Percentiles rank a stretch among this genome's conserved stretches.
These are phyloP conservation scores for Acrocalymma vagum DNA, from an alignment of 2,329 filamentous ascomycete genomes.

Conservation along the genomic window DNA sequence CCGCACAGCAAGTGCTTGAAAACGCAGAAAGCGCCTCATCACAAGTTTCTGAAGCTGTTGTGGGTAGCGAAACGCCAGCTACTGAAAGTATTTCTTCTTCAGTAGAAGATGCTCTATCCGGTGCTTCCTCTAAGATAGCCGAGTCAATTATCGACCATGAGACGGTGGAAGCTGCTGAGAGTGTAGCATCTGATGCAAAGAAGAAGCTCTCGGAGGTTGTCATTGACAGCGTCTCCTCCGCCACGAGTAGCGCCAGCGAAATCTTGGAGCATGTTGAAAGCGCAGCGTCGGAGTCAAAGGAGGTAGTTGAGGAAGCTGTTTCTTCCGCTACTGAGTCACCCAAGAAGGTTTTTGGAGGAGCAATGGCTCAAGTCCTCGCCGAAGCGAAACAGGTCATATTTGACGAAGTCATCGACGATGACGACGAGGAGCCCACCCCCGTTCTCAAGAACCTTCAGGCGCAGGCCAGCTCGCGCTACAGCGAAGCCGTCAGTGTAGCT, in stretches of 20 bases:
- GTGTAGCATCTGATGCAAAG: constrained; percentile 25
- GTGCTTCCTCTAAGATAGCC: constrained; percentile 40
- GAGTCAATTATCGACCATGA: constrained; percentile 29
- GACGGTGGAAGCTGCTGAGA: constrained; percentile 27
- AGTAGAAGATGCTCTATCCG: constrained; percentile 45
- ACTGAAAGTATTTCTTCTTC: constrained; percentile 46
- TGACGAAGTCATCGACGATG: constrained; percentile 60
- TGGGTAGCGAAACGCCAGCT: constrained; percentile 40
- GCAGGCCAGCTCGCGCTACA: constrained; percentile 66
- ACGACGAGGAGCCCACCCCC: constrained; percentile 56
- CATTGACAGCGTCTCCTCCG: constrained; percentile 16
- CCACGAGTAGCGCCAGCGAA: constrained; percentile 22
- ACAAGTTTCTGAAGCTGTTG: constrained; percentile 45
- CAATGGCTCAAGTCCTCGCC: constrained; percentile 60
- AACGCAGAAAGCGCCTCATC: constrained; percentile 48
- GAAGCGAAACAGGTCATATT: constrained; percentile 57
- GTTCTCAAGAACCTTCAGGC: constrained; percentile 56
- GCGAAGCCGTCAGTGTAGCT: constrained; percentile 70
- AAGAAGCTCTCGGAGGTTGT: constrained; percentile 31
- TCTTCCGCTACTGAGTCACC: constrained; percentile 41
- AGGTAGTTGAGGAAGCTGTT: constrained; percentile 28
- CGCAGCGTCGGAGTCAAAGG: constrained; percentile 22
- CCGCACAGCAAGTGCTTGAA: constrained; percentile 51
- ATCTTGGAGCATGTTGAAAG: constrained; percentile 28
- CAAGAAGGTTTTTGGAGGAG: constrained; percentile 63